Evolutionary conservation across 192 early-diverging fungal species (phyloP).

Genomic region (Umbelopsis isabellina): DNA sequence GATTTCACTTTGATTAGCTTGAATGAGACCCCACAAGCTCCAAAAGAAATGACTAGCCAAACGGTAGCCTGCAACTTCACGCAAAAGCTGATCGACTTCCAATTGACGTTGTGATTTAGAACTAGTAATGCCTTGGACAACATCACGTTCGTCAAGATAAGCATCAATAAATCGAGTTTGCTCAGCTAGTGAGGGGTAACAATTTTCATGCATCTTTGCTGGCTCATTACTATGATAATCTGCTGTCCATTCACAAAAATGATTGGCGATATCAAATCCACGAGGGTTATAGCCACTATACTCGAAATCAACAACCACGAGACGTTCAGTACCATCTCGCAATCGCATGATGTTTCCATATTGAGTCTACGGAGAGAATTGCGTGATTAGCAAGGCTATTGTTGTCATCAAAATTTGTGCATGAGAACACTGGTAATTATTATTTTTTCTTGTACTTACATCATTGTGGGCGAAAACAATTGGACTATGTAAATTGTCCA

Average conservation of each 20-base stretch:
- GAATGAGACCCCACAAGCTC: constrained; percentile 83
- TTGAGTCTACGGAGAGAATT: constrained; percentile 57
- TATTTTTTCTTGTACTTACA: constrained; percentile 44
- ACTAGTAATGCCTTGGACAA: background rate
- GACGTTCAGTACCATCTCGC: constrained; percentile 50
- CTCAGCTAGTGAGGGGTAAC: constrained; percentile 63
- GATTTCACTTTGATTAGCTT: constrained; percentile 75
- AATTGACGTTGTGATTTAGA: background rate
- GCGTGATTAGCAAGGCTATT: background rate
- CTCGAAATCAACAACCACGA: constrained; percentile 83
- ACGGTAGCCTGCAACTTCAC: constrained; percentile 46
- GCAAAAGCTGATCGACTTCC: constrained; percentile 42
- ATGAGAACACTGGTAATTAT: background rate
- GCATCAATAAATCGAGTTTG: constrained; percentile 64
- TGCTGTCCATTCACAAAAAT: constrained; percentile 85
- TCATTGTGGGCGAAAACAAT: constrained; percentile 93
- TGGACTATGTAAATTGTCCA: constrained; percentile 53
- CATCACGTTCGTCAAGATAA: constrained; percentile 49
- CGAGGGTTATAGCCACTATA: constrained; percentile 82
- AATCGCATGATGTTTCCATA: constrained; percentile 87
- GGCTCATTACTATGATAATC: constrained; percentile 69
- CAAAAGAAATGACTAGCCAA: constrained; percentile 69
- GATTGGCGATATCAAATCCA: constrained; percentile 82
- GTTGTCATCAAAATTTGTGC: background rate
- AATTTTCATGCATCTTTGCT: constrained; percentile 43